Conservation (phyloP, 140 eudicot species). For the Senecio squalidus region DNA sequence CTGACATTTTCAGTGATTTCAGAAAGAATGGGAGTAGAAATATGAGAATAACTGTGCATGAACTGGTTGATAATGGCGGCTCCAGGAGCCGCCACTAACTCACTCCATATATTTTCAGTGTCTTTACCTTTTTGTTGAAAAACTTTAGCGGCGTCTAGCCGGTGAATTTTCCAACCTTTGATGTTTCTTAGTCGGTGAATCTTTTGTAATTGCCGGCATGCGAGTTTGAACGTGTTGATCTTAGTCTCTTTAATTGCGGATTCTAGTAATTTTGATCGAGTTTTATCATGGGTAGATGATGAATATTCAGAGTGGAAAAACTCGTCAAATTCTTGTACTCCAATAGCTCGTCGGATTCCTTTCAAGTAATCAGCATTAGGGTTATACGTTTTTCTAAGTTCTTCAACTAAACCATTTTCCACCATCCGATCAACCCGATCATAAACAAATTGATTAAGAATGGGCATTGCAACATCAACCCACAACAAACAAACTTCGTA, state of each 20-base stretch:
- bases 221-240: conserved; percentile 54
- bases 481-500: conserved; percentile 83
- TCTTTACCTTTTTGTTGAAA: conserved; percentile 32
- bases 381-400: conserved; percentile 41
- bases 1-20: background rate
- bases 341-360: conserved; percentile 78
- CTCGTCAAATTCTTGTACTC: conserved; percentile 66
- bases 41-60: conserved; percentile 6
- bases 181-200: conserved; percentile 40
- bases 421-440: conserved; percentile 79
- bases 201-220: conserved; percentile 49
- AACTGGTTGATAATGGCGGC: conserved; percentile 31
- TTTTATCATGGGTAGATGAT: conserved; percentile 9
- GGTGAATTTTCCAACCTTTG: conserved; percentile 64
- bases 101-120: conserved; percentile 53
- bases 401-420: conserved; percentile 58
- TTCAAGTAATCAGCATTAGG: conserved; percentile 52
- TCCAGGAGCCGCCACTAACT: conserved; percentile 42
- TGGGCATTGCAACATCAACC: conserved; percentile 71
- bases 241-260: conserved; percentile 54
- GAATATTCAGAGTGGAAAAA: conserved; percentile 47
- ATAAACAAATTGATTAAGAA: conserved; percentile 41
- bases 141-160: conserved; percentile 72
- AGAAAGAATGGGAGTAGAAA: background rate
- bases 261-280: conserved; percentile 30